Conservation (phyloP, 345 rosid genomes). For the Viola odorata region DNA sequence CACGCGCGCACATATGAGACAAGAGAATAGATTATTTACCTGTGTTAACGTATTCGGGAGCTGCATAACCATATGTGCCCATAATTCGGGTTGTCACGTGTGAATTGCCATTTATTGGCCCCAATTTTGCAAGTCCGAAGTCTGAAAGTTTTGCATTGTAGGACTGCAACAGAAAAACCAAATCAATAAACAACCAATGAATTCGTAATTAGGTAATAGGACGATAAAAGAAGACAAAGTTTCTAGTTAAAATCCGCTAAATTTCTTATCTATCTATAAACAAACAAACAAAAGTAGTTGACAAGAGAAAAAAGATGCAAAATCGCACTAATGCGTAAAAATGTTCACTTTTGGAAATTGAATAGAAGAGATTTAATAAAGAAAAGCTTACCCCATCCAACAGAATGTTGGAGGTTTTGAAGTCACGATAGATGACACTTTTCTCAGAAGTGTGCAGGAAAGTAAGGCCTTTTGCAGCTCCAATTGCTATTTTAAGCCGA, state of each 20-base stretch:
- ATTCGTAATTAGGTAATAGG: too few species aligned
- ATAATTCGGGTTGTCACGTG: conserved; percentile 65
- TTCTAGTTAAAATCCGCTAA: too few species aligned
- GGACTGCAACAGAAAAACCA: conserved; percentile 27
- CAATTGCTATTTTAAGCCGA: conserved; percentile 62
- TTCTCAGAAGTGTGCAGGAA: conserved; percentile 74
- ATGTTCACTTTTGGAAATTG: too few species aligned
- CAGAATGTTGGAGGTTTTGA: conserved; percentile 78
- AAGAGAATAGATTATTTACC: conserved; percentile 29
- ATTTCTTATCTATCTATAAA: too few species aligned
- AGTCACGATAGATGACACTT: conserved; percentile 80
- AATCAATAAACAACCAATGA: background rate
- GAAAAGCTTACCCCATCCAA: conserved; percentile 49
- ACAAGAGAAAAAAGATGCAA: too few species aligned
- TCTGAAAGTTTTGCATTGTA: conserved; percentile 76
- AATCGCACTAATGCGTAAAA: too few species aligned
- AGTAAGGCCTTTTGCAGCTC: conserved; percentile 70
- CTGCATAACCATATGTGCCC: conserved; percentile 88
- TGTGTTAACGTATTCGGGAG: conserved; percentile 77
- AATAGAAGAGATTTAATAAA: too few species aligned
- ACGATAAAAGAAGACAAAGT: too few species aligned
- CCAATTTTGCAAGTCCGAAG: conserved; percentile 72
- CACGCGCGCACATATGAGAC: too few species aligned
- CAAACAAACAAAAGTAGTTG: too few species aligned
- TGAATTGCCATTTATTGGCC: conserved; percentile 60